Evolutionary conservation across 2,329 filamentous ascomycete genomes (phyloP).

Genomic region (Hypoxylon sp.): DNA sequence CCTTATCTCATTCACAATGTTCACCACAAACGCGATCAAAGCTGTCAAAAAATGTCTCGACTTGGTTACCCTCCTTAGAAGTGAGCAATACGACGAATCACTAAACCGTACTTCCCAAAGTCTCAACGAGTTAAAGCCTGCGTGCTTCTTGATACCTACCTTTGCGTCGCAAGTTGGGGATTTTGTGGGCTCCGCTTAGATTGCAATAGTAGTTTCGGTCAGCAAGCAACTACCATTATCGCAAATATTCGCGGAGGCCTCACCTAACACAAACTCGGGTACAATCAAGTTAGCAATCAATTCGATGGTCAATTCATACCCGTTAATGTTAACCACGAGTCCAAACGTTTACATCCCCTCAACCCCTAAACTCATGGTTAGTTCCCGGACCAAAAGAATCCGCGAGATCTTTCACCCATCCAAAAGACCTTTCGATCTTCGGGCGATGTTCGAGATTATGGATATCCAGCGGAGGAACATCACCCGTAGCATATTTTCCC

Average conservation of each 20-base stretch:
- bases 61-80: slow-evolving; percentile 27
- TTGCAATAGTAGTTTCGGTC: slow-evolving; percentile 33
- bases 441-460: background rate
- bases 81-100: slow-evolving; percentile 33
- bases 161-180: slow-evolving; percentile 33
- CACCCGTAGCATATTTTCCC: background rate
- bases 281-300: too few relatives aligned
- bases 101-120: slow-evolving; percentile 41
- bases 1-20: slow-evolving; percentile 1
- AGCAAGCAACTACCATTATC: slow-evolving; percentile 22
- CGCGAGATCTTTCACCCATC: background rate
- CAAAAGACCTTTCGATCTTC: background rate
- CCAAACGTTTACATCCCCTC: too few relatives aligned
- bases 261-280: background rate
- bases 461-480: background rate
- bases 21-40: slow-evolving; percentile 5
- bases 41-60: slow-evolving; percentile 16
- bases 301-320: too few relatives aligned
- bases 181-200: slow-evolving; percentile 10
- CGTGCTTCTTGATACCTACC: slow-evolving; percentile 36
- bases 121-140: slow-evolving; percentile 37
- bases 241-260: slow-evolving; percentile 32
- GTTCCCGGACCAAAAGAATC: background rate
- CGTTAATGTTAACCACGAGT: too few relatives aligned
- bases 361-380: background rate